Evolutionary conservation across 768 basidiomycete genomes (phyloP), one percentile per base, ranked within the genome.

Genomic region (Trametes punicea): DNA sequence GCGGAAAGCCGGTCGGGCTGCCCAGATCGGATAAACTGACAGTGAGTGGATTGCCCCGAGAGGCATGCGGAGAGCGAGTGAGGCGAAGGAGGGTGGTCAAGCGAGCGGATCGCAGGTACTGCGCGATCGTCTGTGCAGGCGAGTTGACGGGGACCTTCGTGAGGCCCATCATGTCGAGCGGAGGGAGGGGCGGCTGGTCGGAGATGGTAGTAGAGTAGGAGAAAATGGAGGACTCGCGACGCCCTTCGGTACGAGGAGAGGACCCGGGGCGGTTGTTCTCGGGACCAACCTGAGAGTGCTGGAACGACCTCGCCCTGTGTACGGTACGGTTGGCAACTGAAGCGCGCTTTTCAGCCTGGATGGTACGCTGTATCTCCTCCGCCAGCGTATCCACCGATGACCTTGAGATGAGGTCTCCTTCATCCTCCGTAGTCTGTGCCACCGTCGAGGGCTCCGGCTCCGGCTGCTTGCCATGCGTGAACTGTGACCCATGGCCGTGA

Each of bases 21-120:
- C 97, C 96, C 58, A 98, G 79, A 67, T 98, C 96, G 3, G 96
- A 93, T n/a, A 96, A 77, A 62, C 96, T 96, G 53, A 98, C 87
- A 23, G 82, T 83, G 57, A 93, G 79, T 15, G 90, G 86, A 65
- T 82, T 75, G 64, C 85, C 84, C 55, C 80, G 77, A 23, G 87
- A 87, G 23, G 88, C 85, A 66, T 94, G 90, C 8, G 89, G 90
- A 2, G 84, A 82, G 33, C 90, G 82, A 15, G 85, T 88, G 40
- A 96, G 84, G 57, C 77, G 85, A 36, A 97, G 70, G 40, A 94
- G 71, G 0, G 88, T 90, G 0, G 93, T 98, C 57, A 97, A 75
- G 46, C 89, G 81, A 15, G 87, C 81, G 31, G 95, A 98, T 40
- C 87, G 91, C 55, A 97, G 75, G 67, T 95, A 96, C 67, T 87